Conservation (phyloP, 2,329 filamentous ascomycete genomes). For the Balansia obtecta region DNA sequence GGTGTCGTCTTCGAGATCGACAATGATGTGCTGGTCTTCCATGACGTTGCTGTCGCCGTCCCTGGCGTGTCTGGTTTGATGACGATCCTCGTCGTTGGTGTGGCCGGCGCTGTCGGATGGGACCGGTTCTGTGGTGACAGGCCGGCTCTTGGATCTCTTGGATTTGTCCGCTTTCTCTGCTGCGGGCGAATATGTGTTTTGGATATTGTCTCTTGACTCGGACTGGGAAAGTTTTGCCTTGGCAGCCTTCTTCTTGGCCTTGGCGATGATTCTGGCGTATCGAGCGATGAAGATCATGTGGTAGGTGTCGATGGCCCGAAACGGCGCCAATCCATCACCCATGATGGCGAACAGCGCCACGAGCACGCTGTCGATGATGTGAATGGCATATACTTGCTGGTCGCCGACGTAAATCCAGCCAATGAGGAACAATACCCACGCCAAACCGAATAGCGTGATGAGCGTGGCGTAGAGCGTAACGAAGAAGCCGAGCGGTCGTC, state of each 20-base stretch:
- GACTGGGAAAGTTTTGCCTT: background rate
- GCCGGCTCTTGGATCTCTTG: background rate
- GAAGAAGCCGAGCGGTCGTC: constrained; percentile 65
- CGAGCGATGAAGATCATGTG: constrained; percentile 75
- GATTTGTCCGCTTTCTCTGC: background rate
- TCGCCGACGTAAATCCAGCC: constrained; percentile 77
- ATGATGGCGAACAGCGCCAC: constrained; percentile 60
- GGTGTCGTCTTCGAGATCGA: constrained; percentile 25
- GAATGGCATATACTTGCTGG: constrained; percentile 55
- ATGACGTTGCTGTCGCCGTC: constrained; percentile 9
- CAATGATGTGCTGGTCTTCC: background rate
- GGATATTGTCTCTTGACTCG: constrained; percentile 9
- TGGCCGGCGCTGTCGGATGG: constrained; percentile 8
- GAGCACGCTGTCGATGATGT: constrained; percentile 58
- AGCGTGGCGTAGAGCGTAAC: constrained; percentile 74
- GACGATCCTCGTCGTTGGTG: constrained; percentile 21
- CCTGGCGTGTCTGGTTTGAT: constrained; percentile 20
- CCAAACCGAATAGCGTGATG: constrained; percentile 74
- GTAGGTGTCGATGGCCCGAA: constrained; percentile 71
- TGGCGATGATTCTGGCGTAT: constrained; percentile 34
- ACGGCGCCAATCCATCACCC: constrained; percentile 60
- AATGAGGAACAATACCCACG: constrained; percentile 86
- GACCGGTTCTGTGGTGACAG: background rate
- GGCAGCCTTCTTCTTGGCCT: constrained; percentile 26
- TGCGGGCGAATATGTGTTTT: background rate